These are phyloP conservation scores for Neopestalotiopsis sp. DNA, from an alignment of 2,329 filamentous ascomycete genomes.

Conservation along the genomic window DNA sequence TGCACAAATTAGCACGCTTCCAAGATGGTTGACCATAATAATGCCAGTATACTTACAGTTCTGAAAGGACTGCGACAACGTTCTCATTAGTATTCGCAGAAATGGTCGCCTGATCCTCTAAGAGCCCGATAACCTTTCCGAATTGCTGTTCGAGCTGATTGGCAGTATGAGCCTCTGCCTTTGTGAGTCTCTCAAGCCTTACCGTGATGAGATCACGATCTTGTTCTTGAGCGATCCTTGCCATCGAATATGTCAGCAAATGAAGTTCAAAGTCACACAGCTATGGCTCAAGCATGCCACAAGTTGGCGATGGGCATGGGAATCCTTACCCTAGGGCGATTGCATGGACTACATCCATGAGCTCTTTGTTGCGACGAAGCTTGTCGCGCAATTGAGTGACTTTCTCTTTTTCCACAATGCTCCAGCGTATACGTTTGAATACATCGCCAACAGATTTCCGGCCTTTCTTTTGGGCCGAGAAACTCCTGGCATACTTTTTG, in stretches of 20 bases:
- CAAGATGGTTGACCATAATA: not conserved
- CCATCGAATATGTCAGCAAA: not conserved
- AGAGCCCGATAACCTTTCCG: not conserved
- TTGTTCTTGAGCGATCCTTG: not conserved
- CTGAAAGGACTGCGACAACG: not conserved
- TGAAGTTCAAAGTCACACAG: not conserved
- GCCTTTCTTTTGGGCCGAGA: not conserved
- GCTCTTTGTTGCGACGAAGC: slow-evolving; percentile 4
- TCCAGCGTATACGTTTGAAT: slow-evolving; percentile 8
- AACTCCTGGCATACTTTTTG: not conserved
- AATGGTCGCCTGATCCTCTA: not conserved
- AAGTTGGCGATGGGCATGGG: no score
- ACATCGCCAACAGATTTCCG: not conserved
- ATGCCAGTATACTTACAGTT: not conserved
- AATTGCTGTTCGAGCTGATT: not conserved
- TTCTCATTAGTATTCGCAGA: not conserved
- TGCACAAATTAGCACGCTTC: not conserved
- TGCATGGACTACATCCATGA: not conserved
- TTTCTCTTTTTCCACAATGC: not conserved
- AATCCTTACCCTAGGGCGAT: not conserved
- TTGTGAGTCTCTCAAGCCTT: not conserved
- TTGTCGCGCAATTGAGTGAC: not conserved
- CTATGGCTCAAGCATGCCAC: not conserved
- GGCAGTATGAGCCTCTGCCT: not conserved
- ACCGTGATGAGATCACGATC: not conserved